These are phyloP conservation scores for Castanea mollissima DNA, from an alignment of 306 rosid genomes.

Conservation along the genomic window DNA sequence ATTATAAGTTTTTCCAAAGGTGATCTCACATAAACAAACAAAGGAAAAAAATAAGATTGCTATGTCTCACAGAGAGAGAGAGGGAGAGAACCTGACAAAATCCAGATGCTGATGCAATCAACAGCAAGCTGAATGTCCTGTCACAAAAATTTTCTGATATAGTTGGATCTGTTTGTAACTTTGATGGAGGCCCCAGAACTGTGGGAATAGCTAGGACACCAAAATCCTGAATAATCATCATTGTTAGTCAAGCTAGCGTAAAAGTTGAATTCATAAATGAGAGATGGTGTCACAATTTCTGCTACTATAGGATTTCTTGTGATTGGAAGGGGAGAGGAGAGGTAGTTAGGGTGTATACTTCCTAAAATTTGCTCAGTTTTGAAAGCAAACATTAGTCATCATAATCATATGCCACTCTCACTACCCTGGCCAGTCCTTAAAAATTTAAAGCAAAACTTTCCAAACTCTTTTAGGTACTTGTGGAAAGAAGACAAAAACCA, in stretches of 20 bases:
- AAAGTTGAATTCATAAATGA: neutral
- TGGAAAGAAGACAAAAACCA: neutral
- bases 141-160: constrained; percentile 54
- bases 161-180: constrained; percentile 45
- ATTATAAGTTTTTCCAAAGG: neutral
- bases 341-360: neutral
- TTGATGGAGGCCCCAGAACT: constrained; percentile 84
- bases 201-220: constrained; percentile 86
- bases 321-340: neutral
- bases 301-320: neutral
- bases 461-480: neutral
- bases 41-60: neutral
- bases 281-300: neutral
- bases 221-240: constrained; percentile 49
- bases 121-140: constrained; percentile 68
- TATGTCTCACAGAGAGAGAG: neutral
- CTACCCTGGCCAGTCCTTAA: neutral
- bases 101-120: constrained; percentile 87
- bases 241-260: neutral
- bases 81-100: constrained; percentile 69
- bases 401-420: neutral
- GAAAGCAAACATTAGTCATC: neutral
- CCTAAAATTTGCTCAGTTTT: neutral
- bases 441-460: neutral
- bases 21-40: neutral